A percentile compares a stretch with the other conserved stretches of the same genome.
phyloP scores from a whole-genome alignment of 2,329 filamentous ascomycete species.

The Colletotrichum eremochloae region DNA sequence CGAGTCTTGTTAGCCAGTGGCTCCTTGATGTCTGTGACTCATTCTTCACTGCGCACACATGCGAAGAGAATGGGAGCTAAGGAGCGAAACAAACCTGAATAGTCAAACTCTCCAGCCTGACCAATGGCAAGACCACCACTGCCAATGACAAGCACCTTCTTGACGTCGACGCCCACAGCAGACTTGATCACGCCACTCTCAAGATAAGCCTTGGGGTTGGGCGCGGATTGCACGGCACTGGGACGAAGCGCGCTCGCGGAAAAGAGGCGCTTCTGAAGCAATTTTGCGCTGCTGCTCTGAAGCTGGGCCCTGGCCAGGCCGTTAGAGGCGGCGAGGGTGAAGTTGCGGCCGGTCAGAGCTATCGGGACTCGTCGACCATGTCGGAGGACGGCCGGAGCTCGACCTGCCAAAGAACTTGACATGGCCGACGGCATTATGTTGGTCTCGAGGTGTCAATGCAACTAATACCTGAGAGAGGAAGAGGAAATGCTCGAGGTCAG shows the following conservation, averaged over 20 bases:
- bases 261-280: slow-evolving; percentile 62
- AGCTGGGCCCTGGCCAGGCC: slow-evolving; percentile 51
- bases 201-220: slow-evolving; percentile 88
- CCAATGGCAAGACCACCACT: slow-evolving; percentile 96
- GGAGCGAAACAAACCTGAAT: slow-evolving; percentile 82
- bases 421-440: slow-evolving; percentile 56
- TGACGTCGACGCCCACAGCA: slow-evolving; percentile 85
- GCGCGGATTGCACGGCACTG: slow-evolving; percentile 73
- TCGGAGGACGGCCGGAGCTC: slow-evolving; percentile 70
- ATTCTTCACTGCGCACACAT: slow-evolving; percentile 12
- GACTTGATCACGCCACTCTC: slow-evolving; percentile 89
- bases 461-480: slow-evolving; percentile 26
- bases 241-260: slow-evolving; percentile 59
- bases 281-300: slow-evolving; percentile 48
- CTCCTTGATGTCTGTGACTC: slow-evolving; percentile 31
- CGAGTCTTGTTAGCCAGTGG: slow-evolving; percentile 43
- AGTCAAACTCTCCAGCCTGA: slow-evolving; percentile 98
- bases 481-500: slow-evolving; percentile 35
- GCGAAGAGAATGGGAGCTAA: slow-evolving; percentile 4
- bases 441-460: slow-evolving; percentile 28
- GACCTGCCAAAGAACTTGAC: slow-evolving; percentile 63
- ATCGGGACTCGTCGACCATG: slow-evolving; percentile 65
- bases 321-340: slow-evolving; percentile 56
- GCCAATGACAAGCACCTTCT: slow-evolving; percentile 97
- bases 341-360: slow-evolving; percentile 58